These are phyloP conservation scores for Clarireedia homoeocarpa DNA, from an alignment of 2,329 filamentous ascomycete species.

Conservation along the genomic window DNA sequence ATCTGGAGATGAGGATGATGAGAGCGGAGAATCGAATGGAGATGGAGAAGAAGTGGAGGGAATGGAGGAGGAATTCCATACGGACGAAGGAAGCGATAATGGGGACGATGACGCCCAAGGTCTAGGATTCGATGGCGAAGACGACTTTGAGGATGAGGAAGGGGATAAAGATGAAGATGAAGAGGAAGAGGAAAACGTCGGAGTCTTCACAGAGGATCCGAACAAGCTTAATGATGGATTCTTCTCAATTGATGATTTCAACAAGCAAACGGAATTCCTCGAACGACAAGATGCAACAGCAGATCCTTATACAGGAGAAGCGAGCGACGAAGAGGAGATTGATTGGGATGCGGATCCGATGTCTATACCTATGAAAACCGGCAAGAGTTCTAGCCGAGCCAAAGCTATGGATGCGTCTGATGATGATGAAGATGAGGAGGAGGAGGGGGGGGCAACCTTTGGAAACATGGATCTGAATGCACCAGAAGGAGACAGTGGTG, in stretches of 20 bases:
- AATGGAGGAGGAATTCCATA: conserved; percentile 25
- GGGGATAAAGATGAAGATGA: conserved; percentile 36
- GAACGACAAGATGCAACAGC: conserved; percentile 78
- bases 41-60: conserved; percentile 33
- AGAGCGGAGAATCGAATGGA: conserved; percentile 20
- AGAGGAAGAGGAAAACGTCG: conserved; percentile 41
- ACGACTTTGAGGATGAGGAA: conserved; percentile 27
- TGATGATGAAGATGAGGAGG: conserved; percentile 41
- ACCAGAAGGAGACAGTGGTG: conserved; percentile 62
- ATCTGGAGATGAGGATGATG: conserved; percentile 27
- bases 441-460: conserved; percentile 78
- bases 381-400: conserved; percentile 26
- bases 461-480: conserved; percentile 69
- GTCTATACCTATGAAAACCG: conserved; percentile 28
- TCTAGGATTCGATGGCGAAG: conserved; percentile 32
- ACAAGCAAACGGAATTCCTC: conserved; percentile 82
- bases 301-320: conserved; percentile 65
- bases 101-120: conserved; percentile 25
- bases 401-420: conserved; percentile 29
- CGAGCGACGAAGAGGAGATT: conserved; percentile 76
- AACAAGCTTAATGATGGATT: conserved; percentile 93
- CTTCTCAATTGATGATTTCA: conserved; percentile 97
- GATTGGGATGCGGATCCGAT: conserved; percentile 82
- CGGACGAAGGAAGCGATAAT: conserved; percentile 28
- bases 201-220: conserved; percentile 61